Evolutionary conservation across 345 rosid species (phyloP).

Genomic region (Hevea brasiliensis): DNA sequence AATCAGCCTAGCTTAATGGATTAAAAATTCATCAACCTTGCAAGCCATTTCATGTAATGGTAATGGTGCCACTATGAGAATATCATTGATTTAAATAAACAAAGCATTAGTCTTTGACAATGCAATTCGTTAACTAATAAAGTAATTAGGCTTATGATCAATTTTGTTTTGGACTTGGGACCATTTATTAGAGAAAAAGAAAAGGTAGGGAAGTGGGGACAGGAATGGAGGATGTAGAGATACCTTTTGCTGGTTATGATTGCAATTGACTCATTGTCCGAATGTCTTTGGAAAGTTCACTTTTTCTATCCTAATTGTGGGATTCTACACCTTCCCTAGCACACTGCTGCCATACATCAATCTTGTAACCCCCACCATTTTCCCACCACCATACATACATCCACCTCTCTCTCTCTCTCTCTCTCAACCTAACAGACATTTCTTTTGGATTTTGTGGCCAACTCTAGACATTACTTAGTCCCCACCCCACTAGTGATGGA

Average conservation of each 20-base stretch:
- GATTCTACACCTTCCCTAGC: slow-evolving; percentile 29
- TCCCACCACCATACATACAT: too few relatives aligned
- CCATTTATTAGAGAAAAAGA: neutral
- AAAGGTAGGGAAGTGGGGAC: neutral
- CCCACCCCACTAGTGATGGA: too few relatives aligned
- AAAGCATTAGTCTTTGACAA: neutral
- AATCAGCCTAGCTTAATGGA: too few relatives aligned
- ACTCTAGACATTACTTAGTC: too few relatives aligned
- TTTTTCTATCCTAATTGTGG: neutral
- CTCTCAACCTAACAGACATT: neutral
- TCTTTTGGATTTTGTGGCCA: neutral
- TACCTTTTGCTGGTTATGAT: slow-evolving; percentile 15
- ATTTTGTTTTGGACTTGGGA: neutral
- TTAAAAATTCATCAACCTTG: too few relatives aligned
- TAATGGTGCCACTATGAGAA: neutral
- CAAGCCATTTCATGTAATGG: too few relatives aligned
- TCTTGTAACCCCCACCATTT: neutral
- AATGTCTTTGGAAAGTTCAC: slow-evolving; percentile 12
- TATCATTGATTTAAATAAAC: neutral
- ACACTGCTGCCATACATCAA: slow-evolving; percentile 27
- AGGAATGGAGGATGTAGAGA: neutral
- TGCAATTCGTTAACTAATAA: too few relatives aligned
- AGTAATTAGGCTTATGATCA: neutral
- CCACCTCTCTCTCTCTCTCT: slow-evolving; percentile 10
- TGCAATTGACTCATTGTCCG: slow-evolving; percentile 5